Evolutionary conservation across 768 basidiomycete species (phyloP).

Genomic region (Leucocoprinus birnbaumii): DNA sequence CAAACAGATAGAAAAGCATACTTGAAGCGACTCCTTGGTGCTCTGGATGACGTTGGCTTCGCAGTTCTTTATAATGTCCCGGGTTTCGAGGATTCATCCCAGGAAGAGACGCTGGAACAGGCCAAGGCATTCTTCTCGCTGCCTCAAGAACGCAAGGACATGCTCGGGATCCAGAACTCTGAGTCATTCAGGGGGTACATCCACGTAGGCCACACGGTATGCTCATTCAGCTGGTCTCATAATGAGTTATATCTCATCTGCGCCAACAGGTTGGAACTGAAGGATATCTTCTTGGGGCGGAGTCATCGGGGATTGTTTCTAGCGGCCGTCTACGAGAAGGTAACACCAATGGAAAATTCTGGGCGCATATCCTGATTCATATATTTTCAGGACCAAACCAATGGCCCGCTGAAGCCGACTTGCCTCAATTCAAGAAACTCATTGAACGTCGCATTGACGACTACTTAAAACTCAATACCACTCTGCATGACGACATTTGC

Average conservation of each 20-base stretch:
- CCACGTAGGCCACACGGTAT: neutral
- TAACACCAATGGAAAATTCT: neutral
- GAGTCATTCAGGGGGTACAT: neutral
- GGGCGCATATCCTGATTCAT: neutral
- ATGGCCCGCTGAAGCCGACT: conserved; percentile 2
- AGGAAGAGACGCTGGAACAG: neutral
- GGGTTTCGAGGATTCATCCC: neutral
- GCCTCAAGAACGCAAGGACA: conserved; percentile 1
- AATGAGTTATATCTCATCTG: neutral
- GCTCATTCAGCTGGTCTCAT: neutral
- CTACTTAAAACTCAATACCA: neutral
- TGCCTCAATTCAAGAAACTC: neutral
- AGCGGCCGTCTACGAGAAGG: neutral
- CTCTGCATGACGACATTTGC: conserved; percentile 2
- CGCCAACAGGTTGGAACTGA: neutral
- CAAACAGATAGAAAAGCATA: neutral
- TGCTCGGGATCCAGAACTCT: neutral
- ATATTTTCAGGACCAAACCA: neutral
- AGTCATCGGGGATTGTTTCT: neutral
- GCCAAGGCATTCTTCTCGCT: conserved; percentile 5
- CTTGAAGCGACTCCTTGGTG: neutral
- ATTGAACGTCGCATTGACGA: conserved; percentile 1
- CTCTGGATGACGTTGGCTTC: neutral
- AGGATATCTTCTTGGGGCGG: conserved; percentile 4
- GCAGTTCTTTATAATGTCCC: neutral